phyloP scores from a whole-genome alignment of 179 eudicot species.

The Silene vulgaris region DNA sequence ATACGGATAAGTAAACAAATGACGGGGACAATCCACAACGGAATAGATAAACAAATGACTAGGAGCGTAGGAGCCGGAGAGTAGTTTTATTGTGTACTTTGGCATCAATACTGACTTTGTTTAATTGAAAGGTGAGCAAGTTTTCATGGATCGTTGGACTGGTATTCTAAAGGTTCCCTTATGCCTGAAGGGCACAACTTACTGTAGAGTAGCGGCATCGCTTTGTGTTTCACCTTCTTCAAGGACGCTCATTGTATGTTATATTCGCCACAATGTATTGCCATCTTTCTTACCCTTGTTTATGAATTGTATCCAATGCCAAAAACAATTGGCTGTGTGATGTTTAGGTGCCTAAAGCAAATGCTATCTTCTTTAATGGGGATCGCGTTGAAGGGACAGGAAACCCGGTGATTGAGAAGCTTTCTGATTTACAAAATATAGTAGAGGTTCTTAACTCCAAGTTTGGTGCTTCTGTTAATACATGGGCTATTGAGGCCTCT shows the following conservation, averaged over 20 bases:
- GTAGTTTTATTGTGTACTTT: neutral
- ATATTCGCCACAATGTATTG: neutral
- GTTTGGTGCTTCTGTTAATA: slow-evolving; percentile 60
- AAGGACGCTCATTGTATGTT: slow-evolving; percentile 48
- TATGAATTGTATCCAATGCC: neutral
- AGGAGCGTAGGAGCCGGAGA: too few relatives aligned
- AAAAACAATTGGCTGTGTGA: neutral
- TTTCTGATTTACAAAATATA: slow-evolving; percentile 54
- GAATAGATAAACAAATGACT: too few relatives aligned
- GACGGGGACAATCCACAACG: too few relatives aligned
- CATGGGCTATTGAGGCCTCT: slow-evolving; percentile 82
- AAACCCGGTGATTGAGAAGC: slow-evolving; percentile 73
- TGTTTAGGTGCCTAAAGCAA: slow-evolving; percentile 65
- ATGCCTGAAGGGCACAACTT: slow-evolving; percentile 32
- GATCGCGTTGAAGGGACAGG: slow-evolving; percentile 79
- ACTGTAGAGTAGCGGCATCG: slow-evolving; percentile 67
- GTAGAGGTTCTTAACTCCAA: slow-evolving; percentile 72
- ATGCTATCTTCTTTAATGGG: slow-evolving; percentile 78
- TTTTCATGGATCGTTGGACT: slow-evolving; percentile 76
- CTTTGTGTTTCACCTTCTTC: slow-evolving; percentile 61
- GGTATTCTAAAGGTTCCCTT: slow-evolving; percentile 65
- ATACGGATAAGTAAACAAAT: too few relatives aligned
- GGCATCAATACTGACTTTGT: neutral
- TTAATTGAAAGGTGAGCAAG: neutral
- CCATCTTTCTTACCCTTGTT: too few relatives aligned